phyloP scores from a whole-genome alignment of 2,329 filamentous ascomycete genomes.

The Fusarium begoniae region DNA sequence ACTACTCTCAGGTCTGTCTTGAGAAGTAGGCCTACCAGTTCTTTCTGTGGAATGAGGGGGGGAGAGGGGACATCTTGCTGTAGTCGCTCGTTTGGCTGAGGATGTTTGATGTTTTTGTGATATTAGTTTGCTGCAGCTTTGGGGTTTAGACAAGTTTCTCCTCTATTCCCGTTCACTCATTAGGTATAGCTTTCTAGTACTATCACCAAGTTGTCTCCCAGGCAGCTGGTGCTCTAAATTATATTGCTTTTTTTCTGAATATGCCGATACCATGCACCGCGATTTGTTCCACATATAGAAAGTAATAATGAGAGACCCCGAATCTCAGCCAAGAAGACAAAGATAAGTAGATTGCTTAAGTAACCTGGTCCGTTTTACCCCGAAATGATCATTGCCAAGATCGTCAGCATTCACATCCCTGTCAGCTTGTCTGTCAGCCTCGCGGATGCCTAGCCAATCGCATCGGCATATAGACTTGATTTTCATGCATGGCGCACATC shows the following conservation, averaged over 20 bases:
- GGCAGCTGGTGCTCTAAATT: not conserved
- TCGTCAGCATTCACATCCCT: not conserved
- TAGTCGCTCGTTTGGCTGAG: not conserved
- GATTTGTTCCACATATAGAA: no score
- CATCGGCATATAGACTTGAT: no score
- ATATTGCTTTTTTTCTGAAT: not conserved
- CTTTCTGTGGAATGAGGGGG: fast-evolving
- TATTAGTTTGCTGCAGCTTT: not conserved
- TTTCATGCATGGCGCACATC: no score
- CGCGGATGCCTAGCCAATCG: not conserved
- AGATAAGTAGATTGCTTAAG: no score
- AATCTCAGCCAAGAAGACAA: fast-evolving
- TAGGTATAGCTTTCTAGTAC: not conserved
- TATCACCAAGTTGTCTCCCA: not conserved
- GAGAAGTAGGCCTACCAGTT: not conserved
- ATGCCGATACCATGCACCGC: fast-evolving
- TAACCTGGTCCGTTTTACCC: no score
- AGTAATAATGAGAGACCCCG: fast-evolving
- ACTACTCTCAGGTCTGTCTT: conserved; percentile 25
- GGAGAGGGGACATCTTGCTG: not conserved
- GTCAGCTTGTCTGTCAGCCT: not conserved
- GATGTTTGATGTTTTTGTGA: no score
- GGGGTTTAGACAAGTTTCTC: not conserved
- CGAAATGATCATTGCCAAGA: not conserved
- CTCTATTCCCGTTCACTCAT: not conserved